Conservation (phyloP, 1,284 basidiomycete genomes). For the Microbotryum silenes-acaulis region DNA sequence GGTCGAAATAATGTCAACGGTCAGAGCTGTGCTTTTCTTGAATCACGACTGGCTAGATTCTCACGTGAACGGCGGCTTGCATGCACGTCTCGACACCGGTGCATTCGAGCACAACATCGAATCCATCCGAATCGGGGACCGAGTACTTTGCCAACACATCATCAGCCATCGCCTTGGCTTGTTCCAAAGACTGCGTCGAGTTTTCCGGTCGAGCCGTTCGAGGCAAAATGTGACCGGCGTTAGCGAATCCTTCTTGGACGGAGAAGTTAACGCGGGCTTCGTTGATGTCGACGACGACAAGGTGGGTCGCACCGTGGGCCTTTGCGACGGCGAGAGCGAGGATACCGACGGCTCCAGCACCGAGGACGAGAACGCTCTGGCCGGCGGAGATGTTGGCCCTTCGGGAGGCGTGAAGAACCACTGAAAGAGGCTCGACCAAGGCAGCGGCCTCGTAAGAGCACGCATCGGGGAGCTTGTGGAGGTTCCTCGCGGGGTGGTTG, state of each 20-base stretch:
- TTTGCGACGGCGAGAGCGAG: slow-evolving; percentile 50
- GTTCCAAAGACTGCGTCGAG: slow-evolving; percentile 51
- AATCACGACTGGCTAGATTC: background rate
- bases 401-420: slow-evolving; percentile 72
- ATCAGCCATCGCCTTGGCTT: slow-evolving; percentile 55
- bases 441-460: slow-evolving; percentile 71
- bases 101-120: slow-evolving; percentile 89
- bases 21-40: background rate
- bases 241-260: slow-evolving; percentile 62
- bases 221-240: slow-evolving; percentile 62
- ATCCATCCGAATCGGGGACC: slow-evolving; percentile 55
- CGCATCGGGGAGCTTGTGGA: slow-evolving; percentile 74
- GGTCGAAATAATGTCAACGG: background rate
- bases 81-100: slow-evolving; percentile 70
- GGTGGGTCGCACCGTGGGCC: slow-evolving; percentile 34
- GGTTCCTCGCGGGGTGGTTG: slow-evolving; percentile 75
- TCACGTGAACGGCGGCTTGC: slow-evolving; percentile 36
- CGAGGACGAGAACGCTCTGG: slow-evolving; percentile 74
- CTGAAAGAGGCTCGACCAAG: slow-evolving; percentile 82
- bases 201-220: slow-evolving; percentile 42
- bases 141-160: slow-evolving; percentile 48
- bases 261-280: slow-evolving; percentile 69
- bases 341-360: slow-evolving; percentile 84
- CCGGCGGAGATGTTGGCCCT: slow-evolving; percentile 56
- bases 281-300: slow-evolving; percentile 45